These are phyloP conservation scores for Alternaria dauci DNA, from an alignment of 2,329 filamentous ascomycete species.

Conservation along the genomic window DNA sequence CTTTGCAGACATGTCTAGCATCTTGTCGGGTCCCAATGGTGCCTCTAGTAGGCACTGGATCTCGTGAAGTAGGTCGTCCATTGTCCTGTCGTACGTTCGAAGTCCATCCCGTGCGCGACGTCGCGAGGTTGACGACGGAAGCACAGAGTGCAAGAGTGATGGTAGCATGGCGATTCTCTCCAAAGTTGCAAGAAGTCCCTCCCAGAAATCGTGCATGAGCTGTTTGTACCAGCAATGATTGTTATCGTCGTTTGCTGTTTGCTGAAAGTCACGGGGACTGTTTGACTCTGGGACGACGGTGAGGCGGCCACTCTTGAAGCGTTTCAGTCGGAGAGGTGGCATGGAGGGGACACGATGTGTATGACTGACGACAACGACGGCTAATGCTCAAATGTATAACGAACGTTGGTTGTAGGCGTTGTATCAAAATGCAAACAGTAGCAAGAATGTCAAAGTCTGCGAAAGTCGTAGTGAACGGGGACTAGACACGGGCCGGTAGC, in stretches of 20 bases:
- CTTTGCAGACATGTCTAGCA: slow-evolving; percentile 56
- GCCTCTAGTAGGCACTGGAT: slow-evolving; percentile 55
- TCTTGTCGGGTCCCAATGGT: slow-evolving; percentile 51
- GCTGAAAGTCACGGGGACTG: slow-evolving; percentile 32
- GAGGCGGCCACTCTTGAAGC: slow-evolving; percentile 49
- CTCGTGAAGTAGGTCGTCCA: slow-evolving; percentile 59
- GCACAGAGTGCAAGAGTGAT: slow-evolving; percentile 50
- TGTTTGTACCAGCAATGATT: slow-evolving; percentile 43
- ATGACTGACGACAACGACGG: slow-evolving; percentile 32
- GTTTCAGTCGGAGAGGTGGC: slow-evolving; percentile 44
- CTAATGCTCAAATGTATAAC: slow-evolving; percentile 35
- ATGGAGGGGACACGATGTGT: slow-evolving; percentile 38
- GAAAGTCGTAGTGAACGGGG: slow-evolving; percentile 41
- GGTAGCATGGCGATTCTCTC: slow-evolving; percentile 53
- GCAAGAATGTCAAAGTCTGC: slow-evolving; percentile 26
- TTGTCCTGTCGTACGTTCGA: slow-evolving; percentile 54
- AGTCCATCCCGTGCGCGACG: slow-evolving; percentile 51
- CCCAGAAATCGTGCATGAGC: slow-evolving; percentile 53
- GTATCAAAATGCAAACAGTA: slow-evolving; percentile 31
- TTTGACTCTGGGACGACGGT: slow-evolving; percentile 36
- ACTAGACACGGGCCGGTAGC: slow-evolving; percentile 45
- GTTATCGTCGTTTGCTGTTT: slow-evolving; percentile 24
- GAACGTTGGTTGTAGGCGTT: slow-evolving; percentile 37
- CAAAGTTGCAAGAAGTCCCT: slow-evolving; percentile 49
- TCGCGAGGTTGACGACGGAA: slow-evolving; percentile 45